Conservation (phyloP, 371 early-diverging fungal genomes). For the Circinella umbellata region DNA sequence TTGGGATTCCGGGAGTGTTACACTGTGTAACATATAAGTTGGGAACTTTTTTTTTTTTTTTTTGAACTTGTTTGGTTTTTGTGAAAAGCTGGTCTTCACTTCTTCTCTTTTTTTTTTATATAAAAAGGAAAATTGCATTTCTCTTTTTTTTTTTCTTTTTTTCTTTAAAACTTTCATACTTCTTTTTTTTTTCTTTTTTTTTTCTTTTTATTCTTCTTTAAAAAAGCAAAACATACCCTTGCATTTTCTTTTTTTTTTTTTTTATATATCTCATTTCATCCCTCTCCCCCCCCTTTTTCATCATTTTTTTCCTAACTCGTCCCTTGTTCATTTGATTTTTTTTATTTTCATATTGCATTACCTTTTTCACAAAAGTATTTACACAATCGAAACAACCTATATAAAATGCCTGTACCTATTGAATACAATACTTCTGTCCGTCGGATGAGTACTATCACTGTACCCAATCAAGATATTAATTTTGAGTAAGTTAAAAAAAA, state of each 20-base stretch:
- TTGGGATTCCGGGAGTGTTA: no score
- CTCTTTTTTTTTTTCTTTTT: conserved; percentile 5
- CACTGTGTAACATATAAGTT: no score
- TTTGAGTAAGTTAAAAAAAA: conserved; percentile 35
- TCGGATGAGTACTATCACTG: conserved; percentile 39
- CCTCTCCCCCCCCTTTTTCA: no score
- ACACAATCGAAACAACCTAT: conserved; percentile 1
- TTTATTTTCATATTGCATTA: conserved; percentile 8
- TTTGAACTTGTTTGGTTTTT: not conserved
- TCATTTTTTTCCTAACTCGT: conserved; percentile 6
- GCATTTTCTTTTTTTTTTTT: conserved; percentile 16
- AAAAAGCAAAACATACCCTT: conserved; percentile 20
- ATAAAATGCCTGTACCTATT: conserved; percentile 37
- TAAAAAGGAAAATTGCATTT: not conserved
- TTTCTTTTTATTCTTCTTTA: not conserved
- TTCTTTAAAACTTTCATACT: conserved; percentile 2
- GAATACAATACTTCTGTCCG: conserved; percentile 36
- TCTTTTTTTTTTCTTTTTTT: not conserved
- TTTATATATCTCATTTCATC: conserved; percentile 5
- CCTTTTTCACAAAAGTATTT: not conserved
- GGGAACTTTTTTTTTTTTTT: not conserved
- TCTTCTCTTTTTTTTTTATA: not conserved
- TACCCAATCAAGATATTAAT: conserved; percentile 41
- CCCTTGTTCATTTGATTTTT: not conserved
- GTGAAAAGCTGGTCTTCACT: not conserved